Evolutionary conservation across 129 eudicot genomes (phyloP).

Genomic region (Deinandra increscens): DNA sequence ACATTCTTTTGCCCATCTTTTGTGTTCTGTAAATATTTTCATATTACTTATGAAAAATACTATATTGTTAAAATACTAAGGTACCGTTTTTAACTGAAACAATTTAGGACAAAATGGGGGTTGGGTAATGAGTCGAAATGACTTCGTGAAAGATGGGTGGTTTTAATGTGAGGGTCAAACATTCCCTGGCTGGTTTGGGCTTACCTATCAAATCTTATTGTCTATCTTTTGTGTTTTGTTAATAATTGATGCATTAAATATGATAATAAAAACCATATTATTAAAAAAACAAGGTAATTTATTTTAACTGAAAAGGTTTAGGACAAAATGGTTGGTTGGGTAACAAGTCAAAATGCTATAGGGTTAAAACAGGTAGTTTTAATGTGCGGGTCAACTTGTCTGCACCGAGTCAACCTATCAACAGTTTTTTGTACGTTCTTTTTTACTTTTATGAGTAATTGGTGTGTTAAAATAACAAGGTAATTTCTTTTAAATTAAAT

Average conservation of each 20-base stretch:
- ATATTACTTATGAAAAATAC: too few relatives aligned
- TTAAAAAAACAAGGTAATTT: neutral
- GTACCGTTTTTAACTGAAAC: too few relatives aligned
- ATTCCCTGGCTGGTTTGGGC: neutral
- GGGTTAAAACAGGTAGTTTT: neutral
- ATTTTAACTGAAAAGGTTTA: neutral
- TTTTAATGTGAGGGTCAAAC: neutral
- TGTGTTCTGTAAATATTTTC: too few relatives aligned
- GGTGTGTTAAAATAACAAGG: neutral
- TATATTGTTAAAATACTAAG: too few relatives aligned
- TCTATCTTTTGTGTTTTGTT: neutral
- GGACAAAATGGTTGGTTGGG: constrained; percentile 1
- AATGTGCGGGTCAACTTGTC: neutral
- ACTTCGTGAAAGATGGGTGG: neutral
- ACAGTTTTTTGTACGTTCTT: neutral
- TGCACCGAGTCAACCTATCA: neutral
- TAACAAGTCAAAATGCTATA: neutral
- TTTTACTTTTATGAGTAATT: neutral
- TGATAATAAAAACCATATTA: neutral
- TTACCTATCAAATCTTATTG: neutral
- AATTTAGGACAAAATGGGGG: neutral
- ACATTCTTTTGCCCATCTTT: too few relatives aligned
- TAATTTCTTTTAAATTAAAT: neutral
- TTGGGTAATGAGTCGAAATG: neutral
- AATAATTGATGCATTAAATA: neutral